A percentile compares a stretch with the other conserved stretches of the same genome.
These are phyloP conservation scores for Coemansia sp. DNA, from an alignment of 192 early-diverging fungal genomes.

Conservation along the genomic window DNA sequence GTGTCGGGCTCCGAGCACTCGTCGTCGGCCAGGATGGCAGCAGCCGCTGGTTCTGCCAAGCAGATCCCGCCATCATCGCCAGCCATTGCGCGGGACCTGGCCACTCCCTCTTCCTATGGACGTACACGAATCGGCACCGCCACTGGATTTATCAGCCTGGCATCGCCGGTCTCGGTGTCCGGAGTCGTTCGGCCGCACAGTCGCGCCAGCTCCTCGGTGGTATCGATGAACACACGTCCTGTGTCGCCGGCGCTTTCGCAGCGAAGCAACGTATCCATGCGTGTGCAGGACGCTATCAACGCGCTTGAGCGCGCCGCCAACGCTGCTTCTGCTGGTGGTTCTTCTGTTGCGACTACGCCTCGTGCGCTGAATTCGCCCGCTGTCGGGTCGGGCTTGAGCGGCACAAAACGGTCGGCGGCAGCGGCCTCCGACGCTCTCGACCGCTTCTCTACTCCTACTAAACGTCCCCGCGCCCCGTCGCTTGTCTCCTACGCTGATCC, in stretches of 20 bases:
- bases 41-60: not conserved
- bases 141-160: slow-evolving; percentile 43
- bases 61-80: not conserved
- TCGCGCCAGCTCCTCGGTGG: slow-evolving; percentile 7
- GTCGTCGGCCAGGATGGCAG: not conserved
- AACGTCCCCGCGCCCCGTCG: slow-evolving; percentile 35
- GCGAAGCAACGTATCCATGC: slow-evolving; percentile 31
- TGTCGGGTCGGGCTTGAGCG: slow-evolving; percentile 7
- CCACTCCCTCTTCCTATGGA: not conserved
- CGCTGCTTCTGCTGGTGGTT: not conserved
- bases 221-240: slow-evolving; percentile 14
- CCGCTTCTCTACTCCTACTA: slow-evolving; percentile 28
- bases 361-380: not conserved
- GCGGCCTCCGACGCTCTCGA: slow-evolving; percentile 13
- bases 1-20: slow-evolving; percentile 5
- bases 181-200: slow-evolving; percentile 15
- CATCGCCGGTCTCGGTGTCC: slow-evolving; percentile 9
- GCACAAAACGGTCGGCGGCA: slow-evolving; percentile 24
- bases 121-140: slow-evolving; percentile 28
- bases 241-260: slow-evolving; percentile 46
- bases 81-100: not conserved
- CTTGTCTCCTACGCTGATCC: not conserved
- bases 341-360: not conserved
- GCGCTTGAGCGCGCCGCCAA: slow-evolving; percentile 27
- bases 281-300: slow-evolving; percentile 39